Evolutionary conservation across 2,329 filamentous ascomycete genomes (phyloP).

Genomic region (Neofusicoccum sp.): DNA sequence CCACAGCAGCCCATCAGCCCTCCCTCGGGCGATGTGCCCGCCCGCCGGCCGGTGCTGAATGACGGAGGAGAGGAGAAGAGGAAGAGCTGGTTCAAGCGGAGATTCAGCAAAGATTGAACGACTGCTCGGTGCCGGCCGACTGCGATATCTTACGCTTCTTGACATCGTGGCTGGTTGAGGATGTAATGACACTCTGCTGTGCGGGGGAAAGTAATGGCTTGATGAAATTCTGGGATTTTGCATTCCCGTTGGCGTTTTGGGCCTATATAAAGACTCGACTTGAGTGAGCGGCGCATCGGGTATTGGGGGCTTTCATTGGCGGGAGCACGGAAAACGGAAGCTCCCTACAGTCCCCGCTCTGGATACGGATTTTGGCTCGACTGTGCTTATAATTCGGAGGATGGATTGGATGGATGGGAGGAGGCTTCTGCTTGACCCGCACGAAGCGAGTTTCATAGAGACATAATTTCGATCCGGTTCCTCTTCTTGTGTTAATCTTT

Average conservation of each 20-base stretch:
- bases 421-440: not conserved
- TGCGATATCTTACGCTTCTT: slow-evolving; percentile 1
- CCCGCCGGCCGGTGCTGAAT: slow-evolving; percentile 19
- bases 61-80: slow-evolving; percentile 64
- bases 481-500: not conserved
- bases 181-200: slow-evolving; percentile 18
- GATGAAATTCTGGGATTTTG: slow-evolving; percentile 2
- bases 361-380: not conserved
- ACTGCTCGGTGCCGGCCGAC: not conserved
- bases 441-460: not conserved
- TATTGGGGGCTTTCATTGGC: not conserved
- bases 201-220: slow-evolving; percentile 16
- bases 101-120: slow-evolving; percentile 68
- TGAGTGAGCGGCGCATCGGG: not conserved
- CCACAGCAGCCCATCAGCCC: slow-evolving; percentile 11
- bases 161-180: not conserved
- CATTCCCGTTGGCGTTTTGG: slow-evolving; percentile 17
- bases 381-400: not conserved
- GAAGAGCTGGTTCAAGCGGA: slow-evolving; percentile 85
- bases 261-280: not conserved
- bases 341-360: not conserved
- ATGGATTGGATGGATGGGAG: not conserved
- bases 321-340: not conserved
- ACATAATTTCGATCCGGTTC: not conserved
- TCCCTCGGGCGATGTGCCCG: not conserved